phyloP scores from a whole-genome alignment of 129 eudicot genomes.

The Centaurea solstitialis region DNA sequence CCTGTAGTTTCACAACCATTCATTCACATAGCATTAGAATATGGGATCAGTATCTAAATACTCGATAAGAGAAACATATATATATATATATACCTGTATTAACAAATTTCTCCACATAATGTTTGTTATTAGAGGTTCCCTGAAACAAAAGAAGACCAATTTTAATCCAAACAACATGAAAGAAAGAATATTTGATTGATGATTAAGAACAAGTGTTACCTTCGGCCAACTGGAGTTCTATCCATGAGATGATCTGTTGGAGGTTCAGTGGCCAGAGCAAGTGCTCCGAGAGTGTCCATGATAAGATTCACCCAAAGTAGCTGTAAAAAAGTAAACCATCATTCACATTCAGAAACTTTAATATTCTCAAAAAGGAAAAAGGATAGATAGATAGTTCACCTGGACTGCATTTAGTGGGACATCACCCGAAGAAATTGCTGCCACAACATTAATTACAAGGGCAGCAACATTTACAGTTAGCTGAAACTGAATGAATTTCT shows the following conservation, averaged over 20 bases:
- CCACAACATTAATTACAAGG: slow-evolving; percentile 82
- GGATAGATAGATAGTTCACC: slow-evolving; percentile 39
- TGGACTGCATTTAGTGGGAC: slow-evolving; percentile 95
- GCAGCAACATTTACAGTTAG: slow-evolving; percentile 89
- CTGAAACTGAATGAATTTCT: slow-evolving; percentile 91
- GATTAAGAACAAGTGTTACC: slow-evolving; percentile 44
- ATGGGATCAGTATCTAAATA: neutral
- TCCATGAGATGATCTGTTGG: slow-evolving; percentile 96
- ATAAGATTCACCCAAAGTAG: slow-evolving; percentile 98
- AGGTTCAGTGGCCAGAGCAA: slow-evolving; percentile 96
- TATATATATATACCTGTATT: slow-evolving; percentile 55
- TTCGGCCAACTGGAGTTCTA: slow-evolving; percentile 90
- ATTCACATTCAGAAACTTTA: neutral
- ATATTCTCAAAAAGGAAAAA: too few species aligned
- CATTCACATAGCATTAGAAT: too few species aligned
- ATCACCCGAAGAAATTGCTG: slow-evolving; percentile 81
- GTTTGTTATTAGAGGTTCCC: slow-evolving; percentile 96
- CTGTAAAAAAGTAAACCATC: slow-evolving; percentile 34
- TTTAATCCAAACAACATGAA: neutral
- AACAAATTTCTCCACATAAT: slow-evolving; percentile 95
- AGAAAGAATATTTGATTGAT: neutral
- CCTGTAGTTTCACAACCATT: slow-evolving; percentile 42
- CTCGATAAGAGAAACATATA: neutral
- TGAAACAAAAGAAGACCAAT: slow-evolving; percentile 11
- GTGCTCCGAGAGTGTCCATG: slow-evolving; percentile 98